Percentiles rank a stretch among this genome's conserved stretches.
These are phyloP conservation scores for Bryopsis sp. DNA, from an alignment of 139 green algal species.

Conservation along the genomic window DNA sequence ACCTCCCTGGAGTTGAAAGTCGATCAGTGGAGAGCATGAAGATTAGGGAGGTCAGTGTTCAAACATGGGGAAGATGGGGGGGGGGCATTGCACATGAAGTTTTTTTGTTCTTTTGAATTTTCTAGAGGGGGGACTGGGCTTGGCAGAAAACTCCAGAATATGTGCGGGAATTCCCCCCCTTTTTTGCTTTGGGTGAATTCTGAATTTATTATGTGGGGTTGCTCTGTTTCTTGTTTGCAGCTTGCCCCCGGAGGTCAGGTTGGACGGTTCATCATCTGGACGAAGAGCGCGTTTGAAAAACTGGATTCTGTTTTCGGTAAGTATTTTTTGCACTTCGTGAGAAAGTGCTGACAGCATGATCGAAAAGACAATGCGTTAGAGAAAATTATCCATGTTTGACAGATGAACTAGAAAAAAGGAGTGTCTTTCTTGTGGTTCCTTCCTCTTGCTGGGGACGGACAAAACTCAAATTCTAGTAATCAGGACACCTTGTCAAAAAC, in stretches of 20 bases:
- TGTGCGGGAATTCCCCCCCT: no score
- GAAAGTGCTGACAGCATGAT: background rate
- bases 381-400: no score
- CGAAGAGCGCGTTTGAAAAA: constrained; percentile 87
- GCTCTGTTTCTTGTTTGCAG: constrained; percentile 42
- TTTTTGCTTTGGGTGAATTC: background rate
- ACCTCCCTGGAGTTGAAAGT: constrained; percentile 77
- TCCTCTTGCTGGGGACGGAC: no score
- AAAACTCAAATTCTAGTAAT: no score
- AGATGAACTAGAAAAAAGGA: no score
- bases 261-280: constrained; percentile 97
- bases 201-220: background rate
- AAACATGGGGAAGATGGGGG: no score
- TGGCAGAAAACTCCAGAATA: no score
- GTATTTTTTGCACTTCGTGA: background rate
- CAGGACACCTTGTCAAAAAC: no score
- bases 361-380: background rate
- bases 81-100: no score
- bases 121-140: no score
- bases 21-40: constrained; percentile 9
- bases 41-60: background rate
- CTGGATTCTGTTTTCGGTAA: constrained; percentile 84
- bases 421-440: no score
- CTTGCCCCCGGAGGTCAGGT: constrained; percentile 95
- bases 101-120: no score